These are phyloP conservation scores for Fraxinus anomala DNA, from an alignment of 257 asterid species.

Conservation along the genomic window DNA sequence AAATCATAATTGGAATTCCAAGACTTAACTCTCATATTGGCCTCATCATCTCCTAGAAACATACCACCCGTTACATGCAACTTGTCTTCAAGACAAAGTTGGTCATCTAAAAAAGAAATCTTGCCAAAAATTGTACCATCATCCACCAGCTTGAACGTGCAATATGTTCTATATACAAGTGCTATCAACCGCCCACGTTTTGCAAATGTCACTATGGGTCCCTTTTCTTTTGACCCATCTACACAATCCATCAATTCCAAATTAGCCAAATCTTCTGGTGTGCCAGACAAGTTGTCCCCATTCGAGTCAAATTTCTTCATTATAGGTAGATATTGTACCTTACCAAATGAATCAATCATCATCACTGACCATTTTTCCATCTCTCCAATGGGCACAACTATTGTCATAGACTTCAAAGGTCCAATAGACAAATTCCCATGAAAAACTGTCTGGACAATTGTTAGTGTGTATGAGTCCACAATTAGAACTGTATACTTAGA, in stretches of 20 bases:
- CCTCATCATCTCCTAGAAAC: conserved; percentile 51
- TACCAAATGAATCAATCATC: conserved; percentile 78
- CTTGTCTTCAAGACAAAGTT: conserved; percentile 55
- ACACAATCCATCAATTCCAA: conserved; percentile 52
- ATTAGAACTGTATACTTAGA: conserved; percentile 65
- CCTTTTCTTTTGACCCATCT: conserved; percentile 52
- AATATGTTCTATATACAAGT: conserved; percentile 64
- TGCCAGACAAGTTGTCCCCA: conserved; percentile 40
- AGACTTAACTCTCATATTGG: conserved; percentile 21
- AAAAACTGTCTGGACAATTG: conserved; percentile 78
- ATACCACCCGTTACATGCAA: conserved; percentile 60
- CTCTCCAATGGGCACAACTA: conserved; percentile 51
- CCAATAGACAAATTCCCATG: conserved; percentile 76
- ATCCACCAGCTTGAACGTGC: conserved; percentile 69
- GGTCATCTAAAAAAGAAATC: conserved; percentile 59
- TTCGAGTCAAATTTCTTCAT: conserved; percentile 51
- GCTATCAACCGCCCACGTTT: conserved; percentile 57
- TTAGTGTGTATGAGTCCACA: conserved; percentile 73
- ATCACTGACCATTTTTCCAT: conserved; percentile 63
- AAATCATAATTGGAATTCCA: conserved; percentile 39
- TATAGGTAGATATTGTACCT: conserved; percentile 63
- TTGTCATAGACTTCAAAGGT: conserved; percentile 70
- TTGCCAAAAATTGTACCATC: conserved; percentile 59
- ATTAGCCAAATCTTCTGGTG: conserved; percentile 38
- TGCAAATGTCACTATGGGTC: conserved; percentile 56